A percentile compares a stretch with the other conserved stretches of the same genome.
Conservation (phyloP, 176 grass and related monocot species). For the Rhynchospora tenuis region DNA sequence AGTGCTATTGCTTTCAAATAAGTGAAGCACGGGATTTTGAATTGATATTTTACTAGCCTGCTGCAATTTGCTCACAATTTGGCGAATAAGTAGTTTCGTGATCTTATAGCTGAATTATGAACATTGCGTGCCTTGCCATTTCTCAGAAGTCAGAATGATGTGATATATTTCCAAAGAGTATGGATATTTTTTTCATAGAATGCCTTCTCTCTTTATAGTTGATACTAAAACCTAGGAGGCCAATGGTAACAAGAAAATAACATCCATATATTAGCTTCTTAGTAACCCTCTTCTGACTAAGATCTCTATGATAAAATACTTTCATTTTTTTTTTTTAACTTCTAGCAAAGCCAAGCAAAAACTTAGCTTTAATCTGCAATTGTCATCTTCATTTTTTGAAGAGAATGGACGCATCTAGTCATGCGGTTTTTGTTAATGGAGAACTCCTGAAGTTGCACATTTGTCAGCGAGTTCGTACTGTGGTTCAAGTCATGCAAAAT, state of each 20-base stretch:
- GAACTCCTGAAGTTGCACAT: conserved; percentile 58
- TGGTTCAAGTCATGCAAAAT: conserved; percentile 53
- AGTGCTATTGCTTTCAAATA: neutral
- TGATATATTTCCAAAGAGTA: no score
- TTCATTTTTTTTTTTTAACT: neutral
- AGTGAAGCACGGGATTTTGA: neutral
- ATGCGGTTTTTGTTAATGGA: conserved; percentile 64
- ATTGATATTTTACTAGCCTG: neutral
- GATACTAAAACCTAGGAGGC: no score
- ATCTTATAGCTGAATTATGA: neutral
- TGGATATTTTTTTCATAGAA: no score
- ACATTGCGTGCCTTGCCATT: neutral
- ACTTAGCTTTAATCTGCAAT: neutral
- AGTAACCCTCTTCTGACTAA: neutral
- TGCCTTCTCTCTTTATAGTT: no score
- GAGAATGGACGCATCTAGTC: conserved; percentile 75
- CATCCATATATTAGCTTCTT: neutral
- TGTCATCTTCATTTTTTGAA: conserved; percentile 17
- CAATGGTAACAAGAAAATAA: no score
- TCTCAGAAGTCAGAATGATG: neutral
- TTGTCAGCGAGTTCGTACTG: conserved; percentile 62
- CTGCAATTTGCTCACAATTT: neutral
- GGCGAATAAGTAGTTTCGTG: neutral
- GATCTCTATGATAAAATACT: neutral
- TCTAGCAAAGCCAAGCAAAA: neutral